These are phyloP conservation scores for Avena insularis DNA, from an alignment of 176 grass and related monocot genomes.

Conservation along the genomic window DNA sequence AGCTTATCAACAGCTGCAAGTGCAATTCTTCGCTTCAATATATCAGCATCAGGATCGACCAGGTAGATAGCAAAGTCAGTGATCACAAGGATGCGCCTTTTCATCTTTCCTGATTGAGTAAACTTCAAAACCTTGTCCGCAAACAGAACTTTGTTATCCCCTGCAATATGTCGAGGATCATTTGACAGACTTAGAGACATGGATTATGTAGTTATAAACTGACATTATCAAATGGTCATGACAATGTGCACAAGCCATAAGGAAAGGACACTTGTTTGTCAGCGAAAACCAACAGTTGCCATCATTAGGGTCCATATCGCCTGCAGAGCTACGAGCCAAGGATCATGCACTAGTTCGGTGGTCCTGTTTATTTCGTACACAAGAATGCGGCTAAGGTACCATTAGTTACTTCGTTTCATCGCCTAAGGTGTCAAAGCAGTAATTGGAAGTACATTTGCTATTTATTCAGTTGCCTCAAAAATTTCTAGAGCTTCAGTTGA, in stretches of 20 bases:
- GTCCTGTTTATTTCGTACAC: not conserved
- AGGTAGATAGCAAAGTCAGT: conserved; percentile 94
- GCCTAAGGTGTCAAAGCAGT: not conserved
- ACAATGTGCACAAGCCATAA: not conserved
- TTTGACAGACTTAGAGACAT: conserved; percentile 14
- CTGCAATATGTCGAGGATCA: conserved; percentile 46
- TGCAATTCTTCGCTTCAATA: conserved; percentile 90
- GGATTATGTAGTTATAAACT: not conserved
- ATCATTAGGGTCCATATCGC: not conserved
- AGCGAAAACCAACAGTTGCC: conserved; percentile 1
- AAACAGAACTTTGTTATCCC: conserved; percentile 89
- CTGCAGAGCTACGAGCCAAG: not conserved
- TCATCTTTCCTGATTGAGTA: conserved; percentile 92
- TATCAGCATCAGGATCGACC: conserved; percentile 84
- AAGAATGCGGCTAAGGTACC: not conserved
- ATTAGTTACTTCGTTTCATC: not conserved
- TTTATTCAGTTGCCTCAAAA: not conserved
- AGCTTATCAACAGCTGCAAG: conserved; percentile 87
- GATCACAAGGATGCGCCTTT: conserved; percentile 78
- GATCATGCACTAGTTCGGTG: not conserved
- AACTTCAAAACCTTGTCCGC: conserved; percentile 85
- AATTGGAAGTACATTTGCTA: not conserved
- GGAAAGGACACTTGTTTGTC: not conserved
- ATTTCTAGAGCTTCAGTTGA: not conserved
- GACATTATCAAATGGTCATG: not conserved